Evolutionary conservation across 1,284 basidiomycete genomes (phyloP), one percentile per base, ranked within the genome.

Genomic region (Boletus smithii): DNA sequence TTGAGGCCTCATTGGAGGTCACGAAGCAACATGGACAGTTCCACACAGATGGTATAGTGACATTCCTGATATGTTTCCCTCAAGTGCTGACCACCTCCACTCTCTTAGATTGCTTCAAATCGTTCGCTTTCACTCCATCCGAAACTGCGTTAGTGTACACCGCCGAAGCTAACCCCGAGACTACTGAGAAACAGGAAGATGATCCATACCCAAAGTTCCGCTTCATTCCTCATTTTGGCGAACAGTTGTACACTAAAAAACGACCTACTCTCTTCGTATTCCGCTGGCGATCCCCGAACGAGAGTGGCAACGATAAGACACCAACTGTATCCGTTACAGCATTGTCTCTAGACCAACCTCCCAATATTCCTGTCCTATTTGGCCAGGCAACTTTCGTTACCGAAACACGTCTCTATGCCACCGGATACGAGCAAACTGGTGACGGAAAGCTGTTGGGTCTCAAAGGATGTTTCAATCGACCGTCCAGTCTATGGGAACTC

Each of bases 391-490:
- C 73, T 3, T 85, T 86, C 58, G 69, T 63, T 4, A 58, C 63
- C 0, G 69, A 75, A 13, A 55, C 71, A 23, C 61, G 58, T 17
- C 57, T 88, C 7, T 77, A 77, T 44, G 78, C 78, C 0, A 83
- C 80, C 1, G 85, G 81, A 0, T 85, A 81, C 56, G 77, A 82
- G 41, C 70, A 74, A 44, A 75, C 75, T 0, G 54, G 60, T 2
- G 84, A 86, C 42, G 78, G 76, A 7, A 73, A 77, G 41, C 57
- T 80, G 20, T 69, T 88, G 7, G 87, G 86, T 0, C 61, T 83
- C 48, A 78, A 76, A 46, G 72, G 70, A 16, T 89, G 87, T 62
- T 73, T 70, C 52, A 89, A 88, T 56, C 73, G 85, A 1, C 78
- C 80, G 0, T 65, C 74, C 2, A 71, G 73, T 0, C 76, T 89